These are phyloP conservation scores for Leptographium galeiforme DNA, from an alignment of 2,329 filamentous ascomycete species.

Conservation along the genomic window DNA sequence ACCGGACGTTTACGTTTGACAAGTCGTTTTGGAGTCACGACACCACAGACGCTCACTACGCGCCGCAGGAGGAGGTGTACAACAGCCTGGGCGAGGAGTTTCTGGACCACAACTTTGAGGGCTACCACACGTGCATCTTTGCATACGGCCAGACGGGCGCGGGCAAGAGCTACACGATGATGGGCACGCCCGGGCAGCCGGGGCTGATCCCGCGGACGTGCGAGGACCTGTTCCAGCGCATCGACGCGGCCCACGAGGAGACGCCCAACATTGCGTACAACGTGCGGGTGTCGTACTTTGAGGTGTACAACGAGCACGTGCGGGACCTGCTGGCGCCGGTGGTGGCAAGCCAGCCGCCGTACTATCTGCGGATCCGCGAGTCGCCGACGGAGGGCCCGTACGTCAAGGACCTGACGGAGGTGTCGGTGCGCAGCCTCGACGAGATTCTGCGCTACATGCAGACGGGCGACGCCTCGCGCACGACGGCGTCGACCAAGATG, in stretches of 20 bases:
- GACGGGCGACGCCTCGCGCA: conserved; percentile 74
- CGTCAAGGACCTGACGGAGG: conserved; percentile 91
- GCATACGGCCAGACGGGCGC: conserved; percentile 97
- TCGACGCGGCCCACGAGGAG: conserved; percentile 56
- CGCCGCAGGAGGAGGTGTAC: conserved; percentile 81
- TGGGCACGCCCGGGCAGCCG: conserved; percentile 93
- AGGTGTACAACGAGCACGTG: conserved; percentile 98
- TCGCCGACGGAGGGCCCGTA: conserved; percentile 96
- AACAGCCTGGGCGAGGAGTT: conserved; percentile 78
- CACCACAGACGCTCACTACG: conserved; percentile 66
- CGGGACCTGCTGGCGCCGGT: conserved; percentile 58
- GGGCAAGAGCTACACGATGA: conserved; percentile 99
- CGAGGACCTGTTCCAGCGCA: conserved; percentile 91
- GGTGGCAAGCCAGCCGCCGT: conserved; percentile 50
- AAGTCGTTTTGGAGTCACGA: conserved; percentile 97
- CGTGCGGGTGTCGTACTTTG: conserved; percentile 94
- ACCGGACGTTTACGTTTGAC: conserved; percentile 70
- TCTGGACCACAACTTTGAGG: conserved; percentile 93
- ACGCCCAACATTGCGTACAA: conserved; percentile 60
- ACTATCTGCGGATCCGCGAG: conserved; percentile 92
- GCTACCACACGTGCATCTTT: conserved; percentile 99
- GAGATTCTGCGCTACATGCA: conserved; percentile 90
- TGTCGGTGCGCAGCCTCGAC: conserved; percentile 64
- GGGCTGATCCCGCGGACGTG: conserved; percentile 97
- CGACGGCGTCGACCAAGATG: conserved; percentile 93